phyloP scores from a whole-genome alignment of 2,329 filamentous ascomycete species.

The Penicillium sp. region DNA sequence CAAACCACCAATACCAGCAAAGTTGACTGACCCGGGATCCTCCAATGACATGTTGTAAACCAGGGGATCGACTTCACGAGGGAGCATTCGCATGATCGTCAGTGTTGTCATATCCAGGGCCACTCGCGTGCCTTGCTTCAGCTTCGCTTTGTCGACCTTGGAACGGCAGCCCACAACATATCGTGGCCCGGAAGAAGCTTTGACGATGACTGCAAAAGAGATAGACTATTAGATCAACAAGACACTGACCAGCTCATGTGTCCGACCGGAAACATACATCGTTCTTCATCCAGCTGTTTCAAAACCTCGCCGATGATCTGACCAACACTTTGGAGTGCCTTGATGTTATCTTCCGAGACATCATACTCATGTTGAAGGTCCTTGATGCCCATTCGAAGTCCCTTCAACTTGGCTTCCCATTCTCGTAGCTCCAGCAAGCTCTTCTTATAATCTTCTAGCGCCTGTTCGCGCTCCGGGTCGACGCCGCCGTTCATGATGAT shows the following conservation, averaged over 20 bases:
- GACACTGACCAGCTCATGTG: conserved; percentile 4
- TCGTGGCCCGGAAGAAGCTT: conserved; percentile 91
- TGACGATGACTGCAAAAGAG: conserved; percentile 73
- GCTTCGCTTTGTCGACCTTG: conserved; percentile 93
- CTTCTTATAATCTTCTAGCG: conserved; percentile 69
- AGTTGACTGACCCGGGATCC: conserved; percentile 95
- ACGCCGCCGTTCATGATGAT: conserved; percentile 34
- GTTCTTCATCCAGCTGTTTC: conserved; percentile 97
- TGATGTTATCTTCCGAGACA: conserved; percentile 98
- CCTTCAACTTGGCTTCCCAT: conserved; percentile 97
- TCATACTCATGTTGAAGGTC: conserved; percentile 91
- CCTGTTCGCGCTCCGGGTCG: conserved; percentile 57
- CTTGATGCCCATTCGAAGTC: conserved; percentile 90
- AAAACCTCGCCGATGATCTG: conserved; percentile 99
- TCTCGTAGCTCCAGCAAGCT: conserved; percentile 91
- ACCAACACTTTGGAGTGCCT: conserved; percentile 95
- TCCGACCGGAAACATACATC: conserved; percentile 61
- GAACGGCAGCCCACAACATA: conserved; percentile 98
- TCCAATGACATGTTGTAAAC: conserved; percentile 99
- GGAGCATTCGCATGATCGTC: conserved; percentile 99
- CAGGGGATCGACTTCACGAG: conserved; percentile 93
- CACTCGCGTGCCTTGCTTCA: conserved; percentile 97
- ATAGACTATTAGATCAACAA: conserved; percentile 16
- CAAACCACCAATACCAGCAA: conserved; percentile 91
- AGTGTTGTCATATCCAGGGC: conserved; percentile 99